Evolutionary conservation across 164 flowering plant species (phyloP), one percentile per base, ranked within the genome.

Genomic region (Paratinospora sagittata): DNA sequence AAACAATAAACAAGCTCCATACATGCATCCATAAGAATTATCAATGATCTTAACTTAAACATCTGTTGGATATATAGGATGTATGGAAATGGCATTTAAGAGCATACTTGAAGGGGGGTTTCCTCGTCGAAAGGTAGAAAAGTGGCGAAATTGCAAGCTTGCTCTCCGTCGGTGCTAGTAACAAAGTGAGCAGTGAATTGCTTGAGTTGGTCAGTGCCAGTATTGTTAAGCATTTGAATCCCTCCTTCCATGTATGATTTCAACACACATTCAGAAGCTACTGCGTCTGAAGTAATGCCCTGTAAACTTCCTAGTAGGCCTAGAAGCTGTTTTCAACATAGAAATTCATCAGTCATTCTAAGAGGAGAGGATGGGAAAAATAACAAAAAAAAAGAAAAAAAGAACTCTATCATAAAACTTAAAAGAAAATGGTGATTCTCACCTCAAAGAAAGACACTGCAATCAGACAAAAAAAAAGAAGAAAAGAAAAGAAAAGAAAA

Each of bases 381-480:
- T 55, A 23, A 23, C 10, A 19, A 19, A n/a, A 19, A 55, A n/a
- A n/a, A 19, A n/a, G 8, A 16, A 19, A 52, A 0, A 47, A 43
- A 37, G 14, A 70, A 12, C 1, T 2, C 5, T 3, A 43, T 61
- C 34, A 26, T 61, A 26, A 41, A 73, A 75, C 82, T 76, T 71
- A 79, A 76, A 58, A 43, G 63, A 13, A 66, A 73, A 66, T 23
- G 27, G 73, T 13, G 57, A 58, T 77, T 52, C 90, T 89, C 80
- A 95, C 99, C 99, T 95, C 99, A 39, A 95, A 86, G 83, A 91
- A 95, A 36, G 99, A 92, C 77, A 89, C 98, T 91, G 97, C 45
- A 78, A 78, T 70, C 71, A 27, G 41, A 36, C 55, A 43, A 63
- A 13, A 58, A 41, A 33, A 36, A 34, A 66, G 41, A 52, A 47